These are phyloP conservation scores for Aspergillus aculeatus DNA, from an alignment of 2,329 filamentous ascomycete species.

Conservation along the genomic window DNA sequence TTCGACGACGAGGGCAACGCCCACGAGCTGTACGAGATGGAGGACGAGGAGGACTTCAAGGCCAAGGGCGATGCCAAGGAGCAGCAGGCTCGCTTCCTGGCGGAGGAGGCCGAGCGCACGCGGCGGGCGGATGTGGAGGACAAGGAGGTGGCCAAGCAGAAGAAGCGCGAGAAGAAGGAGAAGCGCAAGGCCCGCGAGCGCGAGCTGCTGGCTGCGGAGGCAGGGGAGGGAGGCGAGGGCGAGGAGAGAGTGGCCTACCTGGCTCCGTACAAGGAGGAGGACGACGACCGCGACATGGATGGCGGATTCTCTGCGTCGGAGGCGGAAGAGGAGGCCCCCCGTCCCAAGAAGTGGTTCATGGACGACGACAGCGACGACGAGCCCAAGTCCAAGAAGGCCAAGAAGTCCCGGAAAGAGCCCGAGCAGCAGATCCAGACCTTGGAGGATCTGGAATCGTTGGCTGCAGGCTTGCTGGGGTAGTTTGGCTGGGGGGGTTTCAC, in stretches of 20 bases:
- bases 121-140: slow-evolving; percentile 75
- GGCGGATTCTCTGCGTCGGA: slow-evolving; percentile 21
- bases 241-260: slow-evolving; percentile 33
- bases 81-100: slow-evolving; percentile 75
- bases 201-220: slow-evolving; percentile 29
- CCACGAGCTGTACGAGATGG: slow-evolving; percentile 83
- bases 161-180: slow-evolving; percentile 55
- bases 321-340: slow-evolving; percentile 26
- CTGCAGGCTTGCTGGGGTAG: slow-evolving; percentile 43
- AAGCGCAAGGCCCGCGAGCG: slow-evolving; percentile 44
- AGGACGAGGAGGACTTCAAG: slow-evolving; percentile 78
- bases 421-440: slow-evolving; percentile 42
- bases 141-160: slow-evolving; percentile 75
- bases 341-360: slow-evolving; percentile 40
- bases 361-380: slow-evolving; percentile 31
- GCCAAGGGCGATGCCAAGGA: slow-evolving; percentile 71
- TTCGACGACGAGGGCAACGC: slow-evolving; percentile 90
- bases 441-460: slow-evolving; percentile 49
- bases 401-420: slow-evolving; percentile 26
- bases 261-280: slow-evolving; percentile 30
- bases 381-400: slow-evolving; percentile 25
- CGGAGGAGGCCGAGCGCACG: slow-evolving; percentile 70
- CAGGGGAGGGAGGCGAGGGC: slow-evolving; percentile 29
- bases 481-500: neutral
- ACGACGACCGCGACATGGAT: slow-evolving; percentile 13